Evolutionary conservation across 2,329 filamentous ascomycete species (phyloP), one percentile per base, ranked within the genome.

Genomic region (Leptographium flavum): DNA sequence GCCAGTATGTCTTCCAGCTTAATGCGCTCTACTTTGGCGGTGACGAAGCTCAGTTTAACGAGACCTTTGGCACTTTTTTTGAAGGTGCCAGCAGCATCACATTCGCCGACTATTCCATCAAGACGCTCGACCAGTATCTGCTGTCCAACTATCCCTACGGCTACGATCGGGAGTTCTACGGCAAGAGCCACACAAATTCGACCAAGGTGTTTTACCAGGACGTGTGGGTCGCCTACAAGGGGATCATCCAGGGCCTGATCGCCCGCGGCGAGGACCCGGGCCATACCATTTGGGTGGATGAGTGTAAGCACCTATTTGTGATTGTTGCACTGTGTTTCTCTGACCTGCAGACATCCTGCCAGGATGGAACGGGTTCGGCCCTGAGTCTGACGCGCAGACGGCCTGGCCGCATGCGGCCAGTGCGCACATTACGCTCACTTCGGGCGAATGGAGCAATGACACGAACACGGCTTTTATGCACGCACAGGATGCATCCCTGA

Each of bases 161-260:
- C 42, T 31, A 43, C 42, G 38, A 43, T 33, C 42, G 42, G 14
- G 42, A 43, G 30, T 43, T 43, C 25, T 43, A 43, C 33, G 42
- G 42, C n/a, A 43, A 43, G 42, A 43, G 42, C 27, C 42, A 43
- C 33, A 43, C 42, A 6, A 43, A 43, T 25, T 38, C 42, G 11
- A 43, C 42, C 33, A 19, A 30, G 33, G 42, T 21, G 9, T 43
- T 43, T 11, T 43, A 43, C 25, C 42, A 31, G 17, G 15, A 21
- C 10, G 27, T 38, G 15, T 43, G 23, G 23, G 23, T 8, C 11
- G 10, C 25, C 17, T 43, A 43, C 42, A 33, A 43, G 33, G 23
- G 22, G 19, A 33, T 43, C 7, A 43, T 43, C 42, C 42, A 43
- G 30, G 42, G 42, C n/a, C 15, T 43, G 11, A 27, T 43, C 32